Evolutionary conservation across 139 green algal species (phyloP).

Genomic region (Axilococcus clingmanii): DNA sequence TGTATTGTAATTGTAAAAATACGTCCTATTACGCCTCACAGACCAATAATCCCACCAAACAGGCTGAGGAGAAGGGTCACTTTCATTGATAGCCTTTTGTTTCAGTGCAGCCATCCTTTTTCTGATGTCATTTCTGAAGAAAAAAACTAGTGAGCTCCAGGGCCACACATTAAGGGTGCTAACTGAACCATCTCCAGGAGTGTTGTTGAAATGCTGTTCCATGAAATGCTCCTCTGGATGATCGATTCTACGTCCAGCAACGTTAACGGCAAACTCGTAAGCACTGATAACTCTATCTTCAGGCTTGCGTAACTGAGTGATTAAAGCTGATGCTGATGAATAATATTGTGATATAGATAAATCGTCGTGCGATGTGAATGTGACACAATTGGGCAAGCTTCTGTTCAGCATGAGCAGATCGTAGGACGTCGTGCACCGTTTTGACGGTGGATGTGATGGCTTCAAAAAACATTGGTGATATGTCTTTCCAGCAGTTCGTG

Average conservation of each 20-base stretch:
- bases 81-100: slow-evolving; percentile 1
- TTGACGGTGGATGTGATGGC: slow-evolving; percentile 27
- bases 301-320: slow-evolving; percentile 67
- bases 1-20: slow-evolving; percentile 11
- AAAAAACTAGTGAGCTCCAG: slow-evolving; percentile 75
- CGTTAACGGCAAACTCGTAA: slow-evolving; percentile 82
- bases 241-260: slow-evolving; percentile 32
- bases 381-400: slow-evolving; percentile 45
- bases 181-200: slow-evolving; percentile 15
- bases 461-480: slow-evolving; percentile 82
- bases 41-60: slow-evolving; percentile 2
- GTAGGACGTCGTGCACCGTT: slow-evolving; percentile 67
- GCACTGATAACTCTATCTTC: slow-evolving; percentile 68
- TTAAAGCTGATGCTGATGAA: slow-evolving; percentile 15
- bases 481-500: slow-evolving; percentile 81
- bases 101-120: not conserved
- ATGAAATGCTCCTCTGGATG: slow-evolving; percentile 8
- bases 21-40: slow-evolving; percentile 13
- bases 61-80: not conserved
- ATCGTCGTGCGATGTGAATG: slow-evolving; percentile 83
- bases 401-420: slow-evolving; percentile 69
- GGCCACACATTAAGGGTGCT: slow-evolving; percentile 84
- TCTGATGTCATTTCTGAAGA: slow-evolving; percentile 54
- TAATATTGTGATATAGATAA: slow-evolving; percentile 43
- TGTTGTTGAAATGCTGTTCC: slow-evolving; percentile 17